Evolutionary conservation across 2,329 filamentous ascomycete species (phyloP).

Genomic region (Cyanodermella asteris): DNA sequence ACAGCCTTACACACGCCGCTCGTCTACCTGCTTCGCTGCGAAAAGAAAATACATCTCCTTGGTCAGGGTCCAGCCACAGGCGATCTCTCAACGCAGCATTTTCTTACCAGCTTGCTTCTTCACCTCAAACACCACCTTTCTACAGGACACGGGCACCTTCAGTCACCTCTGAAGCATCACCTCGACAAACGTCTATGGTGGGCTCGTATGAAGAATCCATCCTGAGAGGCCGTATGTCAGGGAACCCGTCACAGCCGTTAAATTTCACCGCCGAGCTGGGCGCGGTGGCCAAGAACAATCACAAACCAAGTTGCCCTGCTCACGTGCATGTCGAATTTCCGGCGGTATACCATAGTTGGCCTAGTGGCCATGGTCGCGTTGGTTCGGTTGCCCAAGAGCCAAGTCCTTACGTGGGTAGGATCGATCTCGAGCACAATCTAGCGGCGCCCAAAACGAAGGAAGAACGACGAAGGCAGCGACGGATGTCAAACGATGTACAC

Average conservation of each 20-base stretch:
- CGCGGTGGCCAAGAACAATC: slow-evolving; percentile 71
- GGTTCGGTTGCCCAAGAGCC: slow-evolving; percentile 57
- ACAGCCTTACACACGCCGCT: slow-evolving; percentile 23
- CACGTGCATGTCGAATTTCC: slow-evolving; percentile 83
- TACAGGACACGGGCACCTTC: slow-evolving; percentile 43
- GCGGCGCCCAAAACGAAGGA: slow-evolving; percentile 20
- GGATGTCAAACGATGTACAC: too few relatives aligned
- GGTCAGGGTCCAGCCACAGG: slow-evolving; percentile 58
- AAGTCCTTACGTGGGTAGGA: slow-evolving; percentile 83
- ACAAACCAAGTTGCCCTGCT: slow-evolving; percentile 67
- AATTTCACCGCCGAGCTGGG: slow-evolving; percentile 92
- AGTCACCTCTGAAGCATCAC: slow-evolving; percentile 48
- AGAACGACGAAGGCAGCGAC: too few relatives aligned
- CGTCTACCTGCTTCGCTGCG: slow-evolving; percentile 24
- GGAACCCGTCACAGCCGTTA: slow-evolving; percentile 74
- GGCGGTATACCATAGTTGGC: slow-evolving; percentile 90
- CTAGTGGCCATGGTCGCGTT: slow-evolving; percentile 41
- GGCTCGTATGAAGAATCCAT: slow-evolving; percentile 97
- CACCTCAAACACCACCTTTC: slow-evolving; percentile 24
- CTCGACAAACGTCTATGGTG: slow-evolving; percentile 79
- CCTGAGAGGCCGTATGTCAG: slow-evolving; percentile 85
- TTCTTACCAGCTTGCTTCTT: slow-evolving; percentile 25
- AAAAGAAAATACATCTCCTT: slow-evolving; percentile 40
- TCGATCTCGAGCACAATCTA: slow-evolving; percentile 72
- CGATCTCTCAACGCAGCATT: slow-evolving; percentile 47